Percentiles rank a stretch among this genome's conserved stretches.
Evolutionary conservation across 148 eudicot genomes (phyloP).

Genomic region (Selenicereus undatus): DNA sequence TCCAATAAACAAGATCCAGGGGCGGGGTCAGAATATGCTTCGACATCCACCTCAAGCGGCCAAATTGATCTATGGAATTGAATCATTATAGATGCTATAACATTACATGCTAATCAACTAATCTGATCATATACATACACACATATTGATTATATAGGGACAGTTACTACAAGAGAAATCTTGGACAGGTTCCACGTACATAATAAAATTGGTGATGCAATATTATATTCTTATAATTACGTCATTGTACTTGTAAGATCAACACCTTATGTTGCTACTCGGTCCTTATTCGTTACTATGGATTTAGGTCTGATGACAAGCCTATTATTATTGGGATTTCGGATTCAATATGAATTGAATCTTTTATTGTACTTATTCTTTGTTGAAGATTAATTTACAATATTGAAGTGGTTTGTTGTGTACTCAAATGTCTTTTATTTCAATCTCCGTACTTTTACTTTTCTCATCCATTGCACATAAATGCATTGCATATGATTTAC

Average conservation of each 20-base stretch:
- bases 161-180: slow-evolving; percentile 19
- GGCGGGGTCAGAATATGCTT: slow-evolving; percentile 37
- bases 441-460: background rate
- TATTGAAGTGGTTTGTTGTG: slow-evolving; percentile 22
- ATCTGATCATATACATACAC: slow-evolving; percentile 27
- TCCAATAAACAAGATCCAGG: slow-evolving; percentile 31
- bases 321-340: slow-evolving; percentile 33
- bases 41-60: slow-evolving; percentile 46
- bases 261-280: too few species aligned
- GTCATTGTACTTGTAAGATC: slow-evolving; percentile 9
- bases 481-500: background rate
- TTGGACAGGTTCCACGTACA: slow-evolving; percentile 42
- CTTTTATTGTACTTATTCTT: slow-evolving; percentile 26
- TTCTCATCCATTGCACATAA: background rate
- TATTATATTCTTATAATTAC: slow-evolving; percentile 21
- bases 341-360: slow-evolving; percentile 16
- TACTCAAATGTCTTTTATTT: background rate
- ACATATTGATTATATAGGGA: slow-evolving; percentile 25
- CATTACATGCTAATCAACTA: slow-evolving; percentile 22
- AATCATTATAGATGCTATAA: background rate
- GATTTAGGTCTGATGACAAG: slow-evolving; percentile 17
- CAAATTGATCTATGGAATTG: slow-evolving; percentile 69
- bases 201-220: slow-evolving; percentile 31
- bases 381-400: slow-evolving; percentile 18
- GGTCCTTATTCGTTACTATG: background rate